Base-by-base conservation (phyloP, 1,284 basidiomycete genomes). In the Polyporus tsugae region DNA sequence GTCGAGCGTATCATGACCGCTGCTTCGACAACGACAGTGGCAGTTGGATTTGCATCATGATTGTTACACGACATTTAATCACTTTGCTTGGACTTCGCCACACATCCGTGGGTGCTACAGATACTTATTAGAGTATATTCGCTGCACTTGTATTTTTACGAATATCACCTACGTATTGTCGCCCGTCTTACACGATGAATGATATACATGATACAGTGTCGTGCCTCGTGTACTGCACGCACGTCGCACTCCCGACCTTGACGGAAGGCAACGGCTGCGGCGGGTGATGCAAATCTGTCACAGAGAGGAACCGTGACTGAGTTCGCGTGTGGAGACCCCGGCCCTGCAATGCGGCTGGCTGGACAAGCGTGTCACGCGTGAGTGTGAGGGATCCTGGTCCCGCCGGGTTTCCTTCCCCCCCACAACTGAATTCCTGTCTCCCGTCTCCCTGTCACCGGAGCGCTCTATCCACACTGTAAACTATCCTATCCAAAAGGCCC, bases 1-100 rank as follows among this genome's bases (percentile, higher is more conserved):
- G 84, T 93, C 44, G 91, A 92, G 80, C 82, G 85, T 66, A 87
- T 91, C 70, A 83, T 90, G 80, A 78, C 59, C 44, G 63, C 69
- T 36, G 49, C 62, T 41, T 29, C 70, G 60, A 63, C 61, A 55
- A 35, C 41, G 67, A 64, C 29, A 29, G 29, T 49, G 46, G 46
- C 64, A 64, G 67, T 64, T 64, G 33, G 53, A 53, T 42, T 17
- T 42, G 29, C 29, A 38, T 36, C 57, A 59, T 59, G 29, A 59
- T 59, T 29, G 36, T 22, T 49, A 11, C 38, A 64, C 35, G 66
- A 60, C 58, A 19, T 53, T 63, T 57, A 61, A 66, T 62, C 61
- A 71, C 52, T 63, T 59, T 64, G 60, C 44, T 38, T 38, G 29
- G 25, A 25, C 35, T 49, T 38, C 33, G 10, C 6, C 38, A 10